Percentiles rank a stretch among this genome's conserved stretches.
Evolutionary conservation across 768 basidiomycete species (phyloP).

Genomic region (Porphyrellus cyaneotinctus): DNA sequence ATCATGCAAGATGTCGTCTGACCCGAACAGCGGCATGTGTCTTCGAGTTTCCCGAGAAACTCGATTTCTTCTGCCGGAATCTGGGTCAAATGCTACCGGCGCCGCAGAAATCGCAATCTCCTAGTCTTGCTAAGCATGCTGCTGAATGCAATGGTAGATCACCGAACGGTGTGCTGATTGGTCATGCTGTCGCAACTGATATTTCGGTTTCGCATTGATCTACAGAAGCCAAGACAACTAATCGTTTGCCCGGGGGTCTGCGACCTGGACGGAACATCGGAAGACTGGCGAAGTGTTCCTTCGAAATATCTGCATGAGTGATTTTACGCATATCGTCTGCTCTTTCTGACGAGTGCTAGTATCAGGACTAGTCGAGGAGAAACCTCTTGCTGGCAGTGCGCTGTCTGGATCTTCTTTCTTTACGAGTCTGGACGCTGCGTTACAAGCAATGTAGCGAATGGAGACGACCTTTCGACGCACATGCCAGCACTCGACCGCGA

Average conservation of each 20-base stretch:
- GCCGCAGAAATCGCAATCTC: constrained; percentile 2
- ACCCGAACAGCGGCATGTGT: no score
- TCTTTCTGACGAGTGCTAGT: no score
- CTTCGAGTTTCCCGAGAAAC: no score
- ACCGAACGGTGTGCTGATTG: constrained; percentile 1
- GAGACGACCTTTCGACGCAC: constrained; percentile 4
- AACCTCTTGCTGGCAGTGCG: no score
- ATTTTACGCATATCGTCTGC: no score
- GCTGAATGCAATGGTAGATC: not conserved
- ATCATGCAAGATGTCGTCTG: no score
- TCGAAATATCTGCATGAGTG: no score
- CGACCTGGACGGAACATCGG: no score
- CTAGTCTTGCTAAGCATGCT: not conserved
- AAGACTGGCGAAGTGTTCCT: no score
- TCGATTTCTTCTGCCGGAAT: no score
- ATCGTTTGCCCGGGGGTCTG: no score
- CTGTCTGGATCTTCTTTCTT: constrained; percentile 15
- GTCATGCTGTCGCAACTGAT: not conserved
- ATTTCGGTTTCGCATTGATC: not conserved
- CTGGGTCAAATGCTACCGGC: constrained; percentile 14
- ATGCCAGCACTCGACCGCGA: not conserved
- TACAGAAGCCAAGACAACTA: constrained; percentile 5
- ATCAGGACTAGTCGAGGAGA: no score
- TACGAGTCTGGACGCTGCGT: constrained; percentile 10
- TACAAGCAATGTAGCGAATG: constrained; percentile 2